Evolutionary conservation across 2,329 filamentous ascomycete species (phyloP), one percentile per base, ranked within the genome.

Genomic region (Colletotrichum cordylinicola): DNA sequence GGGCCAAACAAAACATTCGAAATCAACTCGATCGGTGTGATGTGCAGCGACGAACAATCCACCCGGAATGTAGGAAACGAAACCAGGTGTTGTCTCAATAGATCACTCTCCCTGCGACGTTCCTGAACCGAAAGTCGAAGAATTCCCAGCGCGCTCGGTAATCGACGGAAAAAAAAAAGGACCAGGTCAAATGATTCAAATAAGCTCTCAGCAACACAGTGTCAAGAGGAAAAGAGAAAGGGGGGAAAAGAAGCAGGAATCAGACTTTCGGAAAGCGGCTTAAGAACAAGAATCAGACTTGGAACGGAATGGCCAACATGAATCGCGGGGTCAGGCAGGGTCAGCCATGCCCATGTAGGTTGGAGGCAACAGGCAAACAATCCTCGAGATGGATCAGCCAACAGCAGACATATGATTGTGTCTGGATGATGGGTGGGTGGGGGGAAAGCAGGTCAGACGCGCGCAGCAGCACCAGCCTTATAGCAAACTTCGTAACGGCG

Each of bases 301-400:
- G 56, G 65, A 33, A 69, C 33, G 35, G 37, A 33, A 24, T 21
- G 43, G 35, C 13, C 58, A 74, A 31, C 48, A 55, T 74, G 70
- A 68, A 66, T 69, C 64, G 65, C 58, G 74, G 64, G 70, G 33
- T 69, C 33, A 76, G 13, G 37, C 74, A 76, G 29, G 73, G 70
- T 64, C 56, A 68, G 29, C 33, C 70, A 74, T 61, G 67, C 21
- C 60, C 33, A 35, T 37, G 65, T 56, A 37, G 43, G 18, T 27
- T 18, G 16, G 16, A 31, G 24, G n/a, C 21, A 52, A 66, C 18
- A 31, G 31, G 29, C n/a, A 31, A 61, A 69, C 35, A 69, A 62
- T 33, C 27, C 39, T 48, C 27, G 55, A 61, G 39, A 55, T 52
- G 43, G 35, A 61, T 69, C 67, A 69, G 55, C 67, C 43, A 29